Evolutionary conservation across 2,329 filamentous ascomycete genomes (phyloP), one percentile per base, ranked within the genome.

Genomic region (Sporothrix schenckii): DNA sequence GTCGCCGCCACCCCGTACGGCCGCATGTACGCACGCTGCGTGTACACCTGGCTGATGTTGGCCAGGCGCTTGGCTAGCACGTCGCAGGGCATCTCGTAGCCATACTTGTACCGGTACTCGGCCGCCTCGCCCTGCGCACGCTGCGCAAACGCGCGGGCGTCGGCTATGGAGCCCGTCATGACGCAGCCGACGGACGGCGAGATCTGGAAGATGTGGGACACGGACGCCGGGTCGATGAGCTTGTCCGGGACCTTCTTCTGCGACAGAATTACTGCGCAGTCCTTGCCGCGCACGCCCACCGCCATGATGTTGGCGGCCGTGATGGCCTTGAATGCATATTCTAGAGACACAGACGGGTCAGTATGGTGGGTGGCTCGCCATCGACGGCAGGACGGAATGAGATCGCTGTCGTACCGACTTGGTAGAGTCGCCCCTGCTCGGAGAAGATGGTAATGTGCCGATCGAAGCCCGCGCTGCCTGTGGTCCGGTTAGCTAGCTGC

Each of bases 301-400:
- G 95, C 95, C 86, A 97, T 99, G 85, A 99, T 98, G 83, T 98
- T 98, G 76, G 95, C 95, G 73, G 95, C 94, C 76, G 95, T 99
- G 83, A 99, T 99, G 72, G 95, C 95, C 86, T 99, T 99, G 90
- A 99, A 99, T 77, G 95, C 95, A 94, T 99, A 99, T 87, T 99
- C 95, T 98, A 47, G 7, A 30, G 41, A 49, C 66, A 50, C 47
- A 39, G 24, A n/a, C 49, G 41, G 27, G 27, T 56, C 2, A 67
- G 72, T 66, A 71, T 54, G 2, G 19, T 73, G 2, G 41, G 16
- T 39, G 47, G 19, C 7, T 10, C n/a, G 34, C 14, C 56, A 34
- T 61, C 44, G 41, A 44, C n/a, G 34, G 14, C 56, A 21, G 10
- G 58, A 34, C 11, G 4, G n/a, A 16, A 21, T 9, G 19, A n/a